Evolutionary conservation across 1,284 basidiomycete species (phyloP), one percentile per base, ranked within the genome.

Genomic region (Afroboletus lepidellus): DNA sequence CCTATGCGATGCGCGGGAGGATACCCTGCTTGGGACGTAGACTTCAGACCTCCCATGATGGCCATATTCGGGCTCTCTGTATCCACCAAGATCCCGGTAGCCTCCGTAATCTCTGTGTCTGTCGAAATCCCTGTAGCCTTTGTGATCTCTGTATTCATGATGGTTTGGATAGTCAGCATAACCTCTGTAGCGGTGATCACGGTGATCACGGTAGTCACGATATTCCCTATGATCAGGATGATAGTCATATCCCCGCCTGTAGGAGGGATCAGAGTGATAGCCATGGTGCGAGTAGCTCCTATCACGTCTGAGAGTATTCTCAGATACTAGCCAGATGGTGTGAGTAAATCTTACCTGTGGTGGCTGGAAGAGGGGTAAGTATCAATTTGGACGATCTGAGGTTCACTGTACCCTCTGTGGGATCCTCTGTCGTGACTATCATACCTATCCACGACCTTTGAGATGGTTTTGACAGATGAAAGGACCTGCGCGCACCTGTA

Each of bases 401-500:
- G 69, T 33, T 69, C 65, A 38, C 44, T 50, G 34, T 67, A 38
- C 46, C 61, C 65, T 49, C 56, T 53, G 29, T 56, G 59, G 41
- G 66, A 45, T 13, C 61, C 63, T 49, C 56, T 66, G 39, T 62
- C 56, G 12, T 56, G 18, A 15, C 49, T 50, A 29, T 70, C 67
- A 48, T 72, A 71, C 41, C 69, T 68, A 34, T 27, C 32, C 37
- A 39, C 4, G n/a, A 27, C 11, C 33, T 21, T 46, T 62, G 24
- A 66, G 46, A 47, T 9, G 46, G 3, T 36, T 36, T 32, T 20
- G 41, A 18, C 12, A 8, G 13, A 9, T 7, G 30, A 46, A 39
- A 57, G 1, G 11, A 41, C 6, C 42, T 18, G 15, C 18, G 1
- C 54, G 51, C 42, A 80, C 80, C 73, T 71, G 57, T 79, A 80